phyloP scores from a whole-genome alignment of 768 basidiomycete genomes.

The Phlegmacium glaucopus region DNA sequence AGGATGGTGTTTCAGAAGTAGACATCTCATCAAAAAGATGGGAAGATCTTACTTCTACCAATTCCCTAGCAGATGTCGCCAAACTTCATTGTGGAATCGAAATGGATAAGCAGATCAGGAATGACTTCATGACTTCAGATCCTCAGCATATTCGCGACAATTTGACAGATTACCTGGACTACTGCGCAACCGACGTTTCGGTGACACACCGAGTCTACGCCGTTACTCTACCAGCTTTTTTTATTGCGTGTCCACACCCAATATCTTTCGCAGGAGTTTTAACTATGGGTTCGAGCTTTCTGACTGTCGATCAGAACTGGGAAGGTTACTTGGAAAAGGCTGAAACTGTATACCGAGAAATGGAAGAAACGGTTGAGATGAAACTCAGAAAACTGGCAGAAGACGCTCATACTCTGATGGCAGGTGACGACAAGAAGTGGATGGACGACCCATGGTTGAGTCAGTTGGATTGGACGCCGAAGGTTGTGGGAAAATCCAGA shows the following conservation, averaged over 20 bases:
- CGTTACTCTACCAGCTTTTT: slow-evolving; percentile 76
- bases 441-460: slow-evolving; percentile 77
- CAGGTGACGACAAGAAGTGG: slow-evolving; percentile 45
- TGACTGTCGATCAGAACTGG: slow-evolving; percentile 91
- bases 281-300: slow-evolving; percentile 88
- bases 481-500: slow-evolving; percentile 67
- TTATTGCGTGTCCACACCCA: slow-evolving; percentile 83
- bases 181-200: slow-evolving; percentile 83
- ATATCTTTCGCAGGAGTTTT: slow-evolving; percentile 90
- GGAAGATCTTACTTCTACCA: slow-evolving; percentile 92
- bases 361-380: slow-evolving; percentile 73
- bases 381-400: slow-evolving; percentile 68
- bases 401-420: slow-evolving; percentile 62
- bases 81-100: slow-evolving; percentile 81
- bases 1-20: slow-evolving; percentile 24
- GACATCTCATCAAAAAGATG: slow-evolving; percentile 61
- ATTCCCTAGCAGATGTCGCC: slow-evolving; percentile 90
- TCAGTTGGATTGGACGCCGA: slow-evolving; percentile 96
- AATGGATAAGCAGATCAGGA: slow-evolving; percentile 74
- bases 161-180: slow-evolving; percentile 72
- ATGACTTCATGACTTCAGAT: slow-evolving; percentile 69
- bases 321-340: slow-evolving; percentile 76
- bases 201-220: slow-evolving; percentile 82
- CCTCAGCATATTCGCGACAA: slow-evolving; percentile 63
- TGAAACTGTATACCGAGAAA: slow-evolving; percentile 66